These are phyloP conservation scores for Penicillium ucsense DNA, from an alignment of 495 filamentous ascomycete genomes.

Conservation along the genomic window DNA sequence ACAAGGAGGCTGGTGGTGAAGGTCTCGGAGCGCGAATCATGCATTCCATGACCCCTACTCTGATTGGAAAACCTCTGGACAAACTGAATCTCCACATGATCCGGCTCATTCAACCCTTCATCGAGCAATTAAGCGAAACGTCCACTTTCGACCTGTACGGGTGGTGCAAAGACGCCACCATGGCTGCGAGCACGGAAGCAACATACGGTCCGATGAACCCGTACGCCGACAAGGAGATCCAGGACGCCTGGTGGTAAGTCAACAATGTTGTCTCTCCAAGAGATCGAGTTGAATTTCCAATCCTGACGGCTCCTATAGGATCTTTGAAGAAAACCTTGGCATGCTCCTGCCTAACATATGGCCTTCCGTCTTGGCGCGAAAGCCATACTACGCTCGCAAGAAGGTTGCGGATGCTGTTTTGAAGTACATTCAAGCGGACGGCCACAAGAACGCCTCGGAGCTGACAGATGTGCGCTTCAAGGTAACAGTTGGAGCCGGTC, in stretches of 20 bases:
- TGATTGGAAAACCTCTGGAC: slow-evolving; percentile 19
- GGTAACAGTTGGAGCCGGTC: slow-evolving; percentile 15
- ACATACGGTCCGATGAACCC: slow-evolving; percentile 44
- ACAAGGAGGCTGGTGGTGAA: slow-evolving; percentile 10
- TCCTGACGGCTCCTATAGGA: slow-evolving; percentile 16
- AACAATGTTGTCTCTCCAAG: neutral
- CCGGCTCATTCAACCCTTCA: slow-evolving; percentile 1
- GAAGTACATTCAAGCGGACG: slow-evolving; percentile 28
- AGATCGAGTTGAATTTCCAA: neutral
- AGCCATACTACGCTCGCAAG: slow-evolving; percentile 27
- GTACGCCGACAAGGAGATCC: slow-evolving; percentile 26
- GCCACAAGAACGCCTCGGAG: slow-evolving; percentile 24
- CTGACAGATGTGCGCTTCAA: slow-evolving; percentile 23
- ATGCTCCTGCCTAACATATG: slow-evolving; percentile 21
- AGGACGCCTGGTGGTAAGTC: slow-evolving; percentile 37
- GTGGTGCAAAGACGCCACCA: slow-evolving; percentile 37
- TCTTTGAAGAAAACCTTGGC: slow-evolving; percentile 33
- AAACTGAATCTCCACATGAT: slow-evolving; percentile 22
- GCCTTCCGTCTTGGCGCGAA: slow-evolving; percentile 31
- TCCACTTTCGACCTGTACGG: slow-evolving; percentile 15
- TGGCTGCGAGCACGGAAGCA: slow-evolving; percentile 36
- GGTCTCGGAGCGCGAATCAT: slow-evolving; percentile 8
- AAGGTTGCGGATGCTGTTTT: slow-evolving; percentile 27
- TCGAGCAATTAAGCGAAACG: slow-evolving; percentile 10
- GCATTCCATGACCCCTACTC: slow-evolving; percentile 16